A percentile compares a stretch with the other conserved stretches of the same genome.
Conservation (phyloP, 176 grass and related monocot species). For the Aegilops longissima region DNA sequence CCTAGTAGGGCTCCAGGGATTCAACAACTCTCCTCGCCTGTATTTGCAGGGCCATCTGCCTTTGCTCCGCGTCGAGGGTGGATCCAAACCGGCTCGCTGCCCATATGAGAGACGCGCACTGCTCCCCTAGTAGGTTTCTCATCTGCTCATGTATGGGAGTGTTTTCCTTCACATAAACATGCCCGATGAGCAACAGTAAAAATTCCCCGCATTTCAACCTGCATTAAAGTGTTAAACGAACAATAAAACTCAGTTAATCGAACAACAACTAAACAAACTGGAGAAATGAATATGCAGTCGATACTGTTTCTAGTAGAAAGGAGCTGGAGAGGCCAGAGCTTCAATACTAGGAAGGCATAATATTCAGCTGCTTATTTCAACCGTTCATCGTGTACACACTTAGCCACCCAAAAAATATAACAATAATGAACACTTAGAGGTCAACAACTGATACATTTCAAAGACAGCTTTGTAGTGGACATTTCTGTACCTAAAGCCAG, state of each 20-base stretch:
- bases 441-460: not conserved
- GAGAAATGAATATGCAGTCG: not conserved
- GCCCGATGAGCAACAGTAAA: conserved; percentile 77
- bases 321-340: too few species aligned
- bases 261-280: not conserved
- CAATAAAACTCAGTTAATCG: not conserved
- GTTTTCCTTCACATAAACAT: conserved; percentile 81
- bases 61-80: conserved; percentile 80
- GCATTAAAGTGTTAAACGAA: conserved; percentile 11
- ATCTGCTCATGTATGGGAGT: conserved; percentile 88
- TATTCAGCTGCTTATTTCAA: not conserved
- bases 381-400: not conserved
- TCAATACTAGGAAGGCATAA: conserved; percentile 19
- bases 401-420: not conserved
- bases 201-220: conserved; percentile 99
- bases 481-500: not conserved
- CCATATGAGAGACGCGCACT: conserved; percentile 87
- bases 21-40: conserved; percentile 91
- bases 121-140: conserved; percentile 67
- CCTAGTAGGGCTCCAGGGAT: conserved; percentile 70
- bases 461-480: not conserved
- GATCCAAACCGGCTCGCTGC: conserved; percentile 91
- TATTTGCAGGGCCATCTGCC: conserved; percentile 85
- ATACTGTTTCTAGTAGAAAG: not conserved
- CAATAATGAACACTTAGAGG: not conserved